Percentiles rank a stretch among this genome's conserved stretches.
Evolutionary conservation across 2,329 filamentous ascomycete genomes (phyloP).

Genomic region (Neocatenulostroma microsporum): DNA sequence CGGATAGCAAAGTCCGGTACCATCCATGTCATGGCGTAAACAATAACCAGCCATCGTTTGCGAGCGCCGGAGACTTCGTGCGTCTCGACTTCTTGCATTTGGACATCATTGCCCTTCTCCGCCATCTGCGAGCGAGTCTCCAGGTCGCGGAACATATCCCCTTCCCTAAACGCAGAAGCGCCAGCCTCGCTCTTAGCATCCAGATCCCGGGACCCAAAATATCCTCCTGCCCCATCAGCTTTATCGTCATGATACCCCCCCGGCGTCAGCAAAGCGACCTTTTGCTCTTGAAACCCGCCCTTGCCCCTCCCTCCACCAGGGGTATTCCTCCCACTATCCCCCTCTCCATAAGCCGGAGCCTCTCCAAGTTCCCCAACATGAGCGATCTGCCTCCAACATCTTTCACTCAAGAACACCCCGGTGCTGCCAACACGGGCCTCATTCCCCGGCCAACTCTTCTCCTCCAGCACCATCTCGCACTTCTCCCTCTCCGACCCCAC

Average conservation of each 20-base stretch:
- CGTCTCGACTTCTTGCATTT: constrained; percentile 84
- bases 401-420: constrained; percentile 89
- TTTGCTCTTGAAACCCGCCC: constrained; percentile 51
- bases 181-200: constrained; percentile 88
- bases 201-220: constrained; percentile 71
- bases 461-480: constrained; percentile 81
- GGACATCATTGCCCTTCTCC: constrained; percentile 86
- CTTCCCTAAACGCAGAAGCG: constrained; percentile 78
- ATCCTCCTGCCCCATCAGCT: constrained; percentile 55
- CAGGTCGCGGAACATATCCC: constrained; percentile 97
- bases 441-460: constrained; percentile 84
- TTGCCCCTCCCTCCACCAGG: constrained; percentile 37
- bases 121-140: constrained; percentile 92
- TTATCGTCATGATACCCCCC: constrained; percentile 67
- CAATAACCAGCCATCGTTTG: constrained; percentile 82
- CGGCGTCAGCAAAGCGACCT: constrained; percentile 49
- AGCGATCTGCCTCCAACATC: constrained; percentile 88
- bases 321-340: constrained; percentile 53
- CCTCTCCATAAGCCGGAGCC: constrained; percentile 48
- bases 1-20: constrained; percentile 78
- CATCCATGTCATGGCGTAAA: constrained; percentile 77
- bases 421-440: constrained; percentile 87
- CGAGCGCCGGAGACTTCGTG: constrained; percentile 67
- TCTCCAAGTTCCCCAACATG: constrained; percentile 58
- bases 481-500: constrained; percentile 91